Evolutionary conservation across 345 rosid genomes (phyloP), one percentile per base, ranked within the genome.

Genomic region (Nephelium lappaceum): DNA sequence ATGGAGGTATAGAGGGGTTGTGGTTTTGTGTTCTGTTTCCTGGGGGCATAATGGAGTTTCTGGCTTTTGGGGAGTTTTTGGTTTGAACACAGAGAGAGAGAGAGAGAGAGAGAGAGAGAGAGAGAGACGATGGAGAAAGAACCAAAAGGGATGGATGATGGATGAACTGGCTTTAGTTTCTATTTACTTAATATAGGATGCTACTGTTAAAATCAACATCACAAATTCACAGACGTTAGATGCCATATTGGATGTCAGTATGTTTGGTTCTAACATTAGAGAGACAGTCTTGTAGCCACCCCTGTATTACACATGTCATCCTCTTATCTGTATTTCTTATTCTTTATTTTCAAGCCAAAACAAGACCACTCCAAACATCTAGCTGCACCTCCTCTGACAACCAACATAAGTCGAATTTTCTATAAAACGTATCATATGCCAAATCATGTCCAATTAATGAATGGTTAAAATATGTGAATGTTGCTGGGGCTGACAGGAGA

Each of bases 121-220:
- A 25, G 10, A 11, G 27, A 11, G 42, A 31, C 27, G 41, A 31
- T 49, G 71, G 63, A 31, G 78, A 39, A 75, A 7, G 11, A 65
- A 39, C 61, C 71, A 72, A 61, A 36, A 67, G 66, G 74, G 12
- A 9, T 0, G 16, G 51, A 45, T 5, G 51, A 31, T 31, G 36
- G 67, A 73, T 77, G 79, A 65, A 53, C 62, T 73, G 76, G 75
- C 12, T 63, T 74, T 45, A 31, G 81, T 77, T 83, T 77, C 41
- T 47, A 8, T 64, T 80, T 73, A 14, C 79, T 58, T 69, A 23
- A 53, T 66, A 66, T 76, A 67, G 79, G 7, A 76, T n/a, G 36
- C 23, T 51, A 39, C 8, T 49, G 21, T 49, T 67, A 8, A 19
- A 24, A 57, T 24, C 18, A 9, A 68, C 14, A 27, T 36, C 18